Evolutionary conservation across 2,329 filamentous ascomycete species (phyloP).

Genomic region (Curvularia eragrostidis): DNA sequence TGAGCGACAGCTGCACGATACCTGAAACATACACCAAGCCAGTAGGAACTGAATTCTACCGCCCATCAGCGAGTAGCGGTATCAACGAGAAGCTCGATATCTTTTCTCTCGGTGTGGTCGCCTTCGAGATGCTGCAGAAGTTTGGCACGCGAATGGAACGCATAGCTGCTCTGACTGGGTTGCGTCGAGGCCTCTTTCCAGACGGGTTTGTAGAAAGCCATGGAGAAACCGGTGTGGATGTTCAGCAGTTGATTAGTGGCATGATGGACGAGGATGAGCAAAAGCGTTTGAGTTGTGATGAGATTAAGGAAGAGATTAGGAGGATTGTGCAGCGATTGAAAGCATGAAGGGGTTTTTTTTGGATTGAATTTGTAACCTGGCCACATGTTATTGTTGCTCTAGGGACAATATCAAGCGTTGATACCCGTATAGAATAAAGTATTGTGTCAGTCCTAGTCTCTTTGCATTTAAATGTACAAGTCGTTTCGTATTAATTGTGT

Average conservation of each 20-base stretch:
- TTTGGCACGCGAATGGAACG: slow-evolving; percentile 56
- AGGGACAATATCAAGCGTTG: neutral
- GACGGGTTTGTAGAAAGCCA: slow-evolving; percentile 32
- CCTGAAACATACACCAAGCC: slow-evolving; percentile 45
- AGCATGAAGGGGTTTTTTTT: neutral
- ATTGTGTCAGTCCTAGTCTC: neutral
- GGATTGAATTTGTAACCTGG: neutral
- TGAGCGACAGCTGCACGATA: slow-evolving; percentile 49
- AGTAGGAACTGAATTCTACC: slow-evolving; percentile 69
- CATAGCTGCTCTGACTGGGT: slow-evolving; percentile 40
- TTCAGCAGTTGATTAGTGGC: slow-evolving; percentile 36
- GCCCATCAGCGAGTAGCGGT: slow-evolving; percentile 51
- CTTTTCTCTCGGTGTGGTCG: slow-evolving; percentile 67
- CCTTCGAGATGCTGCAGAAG: slow-evolving; percentile 66
- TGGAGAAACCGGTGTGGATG: slow-evolving; percentile 27
- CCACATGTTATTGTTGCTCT: neutral
- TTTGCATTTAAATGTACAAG: neutral
- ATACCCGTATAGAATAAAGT: slow-evolving; percentile 1
- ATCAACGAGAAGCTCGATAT: slow-evolving; percentile 64
- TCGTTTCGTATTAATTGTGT: neutral
- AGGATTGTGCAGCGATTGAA: slow-evolving; percentile 28
- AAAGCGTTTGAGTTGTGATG: slow-evolving; percentile 38
- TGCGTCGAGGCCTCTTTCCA: slow-evolving; percentile 45
- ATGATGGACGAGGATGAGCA: slow-evolving; percentile 46
- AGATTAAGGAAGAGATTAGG: slow-evolving; percentile 35